These are phyloP conservation scores for Tylopilus cervinicoccineus DNA, from an alignment of 768 basidiomycete genomes.

Conservation along the genomic window DNA sequence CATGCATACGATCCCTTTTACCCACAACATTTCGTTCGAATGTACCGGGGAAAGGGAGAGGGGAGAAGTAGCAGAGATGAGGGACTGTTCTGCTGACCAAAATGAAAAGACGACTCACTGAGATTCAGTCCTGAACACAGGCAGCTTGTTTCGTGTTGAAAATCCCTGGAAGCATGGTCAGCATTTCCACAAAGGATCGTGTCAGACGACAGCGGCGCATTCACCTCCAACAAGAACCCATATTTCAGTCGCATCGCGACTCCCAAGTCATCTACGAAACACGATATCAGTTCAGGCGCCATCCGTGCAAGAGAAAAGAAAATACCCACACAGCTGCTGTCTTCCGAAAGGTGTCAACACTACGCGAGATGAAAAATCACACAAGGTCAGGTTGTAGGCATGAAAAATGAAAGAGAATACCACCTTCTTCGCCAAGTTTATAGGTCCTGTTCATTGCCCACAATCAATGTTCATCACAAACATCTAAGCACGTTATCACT, in stretches of 20 bases:
- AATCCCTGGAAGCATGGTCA: conserved; percentile 48
- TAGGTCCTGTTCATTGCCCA: conserved; percentile 58
- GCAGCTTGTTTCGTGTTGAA: conserved; percentile 53
- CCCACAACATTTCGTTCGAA: background rate
- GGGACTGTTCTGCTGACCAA: background rate
- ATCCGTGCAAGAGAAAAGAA: background rate
- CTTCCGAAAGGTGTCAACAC: conserved; percentile 89
- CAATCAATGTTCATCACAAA: conserved; percentile 1
- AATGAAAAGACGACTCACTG: conserved; percentile 40
- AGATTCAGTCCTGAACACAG: conserved; percentile 77
- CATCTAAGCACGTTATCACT: conserved; percentile 15
- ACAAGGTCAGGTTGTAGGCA: background rate
- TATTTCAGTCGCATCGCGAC: conserved; percentile 75
- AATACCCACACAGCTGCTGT: conserved; percentile 69
- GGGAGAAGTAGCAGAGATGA: background rate
- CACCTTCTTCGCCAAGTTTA: conserved; percentile 85
- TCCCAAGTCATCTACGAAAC: conserved; percentile 52
- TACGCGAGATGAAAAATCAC: conserved; percentile 20
- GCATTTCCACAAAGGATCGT: background rate
- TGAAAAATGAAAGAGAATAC: background rate
- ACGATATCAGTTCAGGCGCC: background rate
- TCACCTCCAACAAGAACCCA: conserved; percentile 65
- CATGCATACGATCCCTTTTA: conserved; percentile 65
- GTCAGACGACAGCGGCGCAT: conserved; percentile 4
- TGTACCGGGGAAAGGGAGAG: too few relatives aligned